Evolutionary conservation across 2,329 filamentous ascomycete genomes (phyloP).

Genomic region (Paraphoma sp.): DNA sequence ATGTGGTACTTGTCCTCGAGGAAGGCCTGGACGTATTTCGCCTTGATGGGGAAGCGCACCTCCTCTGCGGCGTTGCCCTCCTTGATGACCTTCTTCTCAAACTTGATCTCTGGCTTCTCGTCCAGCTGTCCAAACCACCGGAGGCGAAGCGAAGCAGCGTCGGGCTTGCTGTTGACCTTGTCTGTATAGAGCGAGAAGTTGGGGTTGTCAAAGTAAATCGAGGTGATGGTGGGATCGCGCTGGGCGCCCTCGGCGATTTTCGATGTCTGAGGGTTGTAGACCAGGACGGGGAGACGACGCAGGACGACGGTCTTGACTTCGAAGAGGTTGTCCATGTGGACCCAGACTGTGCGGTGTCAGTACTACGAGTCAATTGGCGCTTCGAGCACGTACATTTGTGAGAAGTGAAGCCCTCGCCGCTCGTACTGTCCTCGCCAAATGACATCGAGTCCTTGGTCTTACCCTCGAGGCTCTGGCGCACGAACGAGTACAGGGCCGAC

Average conservation of each 20-base stretch:
- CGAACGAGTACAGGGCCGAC: constrained; percentile 94
- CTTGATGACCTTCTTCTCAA: constrained; percentile 89
- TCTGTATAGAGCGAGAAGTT: constrained; percentile 85
- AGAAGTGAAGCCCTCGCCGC: constrained; percentile 75
- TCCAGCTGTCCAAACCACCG: constrained; percentile 90
- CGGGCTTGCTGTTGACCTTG: constrained; percentile 78
- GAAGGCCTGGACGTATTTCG: constrained; percentile 90
- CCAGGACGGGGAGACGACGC: constrained; percentile 84
- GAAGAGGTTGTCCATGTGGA: constrained; percentile 91
- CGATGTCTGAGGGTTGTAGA: constrained; percentile 88
- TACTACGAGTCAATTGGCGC: background rate
- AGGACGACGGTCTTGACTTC: constrained; percentile 97
- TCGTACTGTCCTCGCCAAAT: constrained; percentile 50
- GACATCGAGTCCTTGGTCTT: constrained; percentile 53
- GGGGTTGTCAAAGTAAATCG: constrained; percentile 91
- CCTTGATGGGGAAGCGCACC: constrained; percentile 83
- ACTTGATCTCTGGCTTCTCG: constrained; percentile 76
- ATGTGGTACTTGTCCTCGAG: constrained; percentile 87
- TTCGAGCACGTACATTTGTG: constrained; percentile 73
- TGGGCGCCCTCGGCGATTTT: constrained; percentile 81
- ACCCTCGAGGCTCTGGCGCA: constrained; percentile 81
- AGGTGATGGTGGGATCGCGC: constrained; percentile 87
- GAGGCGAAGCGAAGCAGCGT: constrained; percentile 82
- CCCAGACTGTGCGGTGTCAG: constrained; percentile 73
- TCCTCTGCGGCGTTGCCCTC: constrained; percentile 80